Evolutionary conservation across 108 stramenopile genomes (phyloP), one percentile per base, ranked within the genome.

Genomic region (Cylindrotheca fusiformis): DNA sequence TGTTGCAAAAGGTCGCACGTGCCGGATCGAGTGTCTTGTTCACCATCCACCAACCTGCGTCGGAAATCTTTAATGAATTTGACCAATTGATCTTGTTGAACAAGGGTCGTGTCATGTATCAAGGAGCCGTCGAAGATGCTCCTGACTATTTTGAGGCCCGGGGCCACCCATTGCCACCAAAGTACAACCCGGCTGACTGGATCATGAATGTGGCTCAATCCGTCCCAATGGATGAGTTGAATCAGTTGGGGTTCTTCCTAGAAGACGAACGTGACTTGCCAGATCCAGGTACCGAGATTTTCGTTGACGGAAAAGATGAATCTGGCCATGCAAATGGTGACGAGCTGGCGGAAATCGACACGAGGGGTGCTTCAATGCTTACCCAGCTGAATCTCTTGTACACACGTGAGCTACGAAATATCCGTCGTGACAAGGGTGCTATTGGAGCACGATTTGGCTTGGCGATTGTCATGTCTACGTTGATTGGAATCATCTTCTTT

Each of bases 161-260:
- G 23, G 70, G 70, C 17, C 72, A 85, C 24, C 79, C 85, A 3
- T 71, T 83, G 36, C 90, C 90, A 49, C 66, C 63, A 1, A 81
- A 86, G 25, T 85, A 85, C 73, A 91, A 91, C 41, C 84, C 84
- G n/a, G 84, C 90, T 6, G 90, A 91, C 82, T 86, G 80, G 78
- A 82, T 87, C 48, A 77, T 91, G 80, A 58, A 72, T 44, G 85
- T 88, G 18, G 78, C 83, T 24, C 82, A 87, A 33, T 54, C 76
- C 22, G 68, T 71, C 20, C 58, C 68, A 8, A 46, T 73, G 32
- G 75, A 76, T 18, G 57, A 84, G 30, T 62, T 84, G 30, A 32
- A 68, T 28, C 5, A 45, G 20, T 53, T 46, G 29, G 78, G 78
- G 8, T 84, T 84, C 57, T 76, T 81, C 58, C 58, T 52, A 3